Evolutionary conservation across 2,329 filamentous ascomycete species (phyloP).

Genomic region (Ophiocordyceps robertsii): DNA sequence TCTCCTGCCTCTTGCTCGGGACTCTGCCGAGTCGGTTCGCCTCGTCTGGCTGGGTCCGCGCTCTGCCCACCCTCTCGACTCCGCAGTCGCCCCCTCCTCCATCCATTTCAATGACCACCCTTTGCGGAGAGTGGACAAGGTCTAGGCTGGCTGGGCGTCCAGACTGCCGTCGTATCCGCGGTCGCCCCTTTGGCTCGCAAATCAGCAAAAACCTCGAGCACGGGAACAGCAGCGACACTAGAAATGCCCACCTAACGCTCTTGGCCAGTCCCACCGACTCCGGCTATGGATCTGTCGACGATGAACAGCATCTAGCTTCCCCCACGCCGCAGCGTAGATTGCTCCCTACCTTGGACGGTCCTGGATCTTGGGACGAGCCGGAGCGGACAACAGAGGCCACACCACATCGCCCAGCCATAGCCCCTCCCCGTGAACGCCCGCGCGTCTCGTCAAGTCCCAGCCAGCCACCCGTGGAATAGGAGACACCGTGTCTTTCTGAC

Average conservation of each 20-base stretch:
- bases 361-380: slow-evolving; percentile 2
- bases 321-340: not conserved
- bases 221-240: not conserved
- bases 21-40: too few relatives aligned
- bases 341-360: slow-evolving; percentile 2
- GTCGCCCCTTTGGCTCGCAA: not conserved
- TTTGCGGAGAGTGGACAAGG: too few relatives aligned
- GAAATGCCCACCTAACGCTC: not conserved
- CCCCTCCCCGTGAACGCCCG: not conserved
- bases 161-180: not conserved
- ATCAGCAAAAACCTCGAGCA: not conserved
- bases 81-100: too few relatives aligned
- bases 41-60: too few relatives aligned
- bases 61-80: too few relatives aligned
- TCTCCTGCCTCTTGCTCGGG: too few relatives aligned
- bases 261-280: slow-evolving; percentile 12
- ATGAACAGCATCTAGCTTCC: not conserved
- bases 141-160: too few relatives aligned
- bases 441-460: not conserved
- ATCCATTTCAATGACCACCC: too few relatives aligned
- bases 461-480: not conserved
- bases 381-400: not conserved
- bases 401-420: not conserved
- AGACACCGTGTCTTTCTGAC: not conserved
- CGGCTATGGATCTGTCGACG: slow-evolving; percentile 15